These are phyloP conservation scores for Chlamydomonas applanata DNA, from an alignment of 139 green algal species.

Conservation along the genomic window DNA sequence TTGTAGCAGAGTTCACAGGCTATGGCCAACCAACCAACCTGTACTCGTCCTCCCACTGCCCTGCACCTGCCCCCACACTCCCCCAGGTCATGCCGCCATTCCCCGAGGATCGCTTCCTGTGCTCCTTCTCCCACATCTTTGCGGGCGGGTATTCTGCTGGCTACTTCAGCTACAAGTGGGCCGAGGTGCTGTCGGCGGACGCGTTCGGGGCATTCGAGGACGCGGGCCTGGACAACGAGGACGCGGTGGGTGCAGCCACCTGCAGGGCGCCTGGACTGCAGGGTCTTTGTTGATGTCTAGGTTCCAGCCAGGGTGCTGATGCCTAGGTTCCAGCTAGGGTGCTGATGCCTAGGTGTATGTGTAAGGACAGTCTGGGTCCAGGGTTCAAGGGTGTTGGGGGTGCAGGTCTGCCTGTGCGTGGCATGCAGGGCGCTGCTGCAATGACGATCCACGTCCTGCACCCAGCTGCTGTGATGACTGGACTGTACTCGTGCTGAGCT, in stretches of 20 bases:
- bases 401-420: too few species aligned
- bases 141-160: slow-evolving; percentile 88
- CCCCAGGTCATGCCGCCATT: slow-evolving; percentile 72
- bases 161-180: slow-evolving; percentile 35
- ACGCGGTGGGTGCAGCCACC: slow-evolving; percentile 26
- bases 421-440: too few species aligned
- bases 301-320: too few species aligned
- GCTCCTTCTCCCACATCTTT: slow-evolving; percentile 95
- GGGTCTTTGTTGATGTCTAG: too few species aligned
- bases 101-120: slow-evolving; percentile 94
- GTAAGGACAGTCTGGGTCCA: too few species aligned
- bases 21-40: neutral
- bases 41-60: too few species aligned
- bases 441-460: too few species aligned
- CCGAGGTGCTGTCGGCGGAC: slow-evolving; percentile 86
- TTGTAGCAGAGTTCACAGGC: neutral
- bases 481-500: neutral
- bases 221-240: slow-evolving; percentile 83
- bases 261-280: too few species aligned
- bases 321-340: too few species aligned
- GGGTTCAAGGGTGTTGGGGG: too few species aligned
- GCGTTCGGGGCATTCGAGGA: slow-evolving; percentile 97
- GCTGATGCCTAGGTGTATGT: too few species aligned
- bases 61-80: too few species aligned
- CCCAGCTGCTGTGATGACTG: neutral